phyloP scores from a whole-genome alignment of 306 rosid species.

The Trichosanthes cucumerina region DNA sequence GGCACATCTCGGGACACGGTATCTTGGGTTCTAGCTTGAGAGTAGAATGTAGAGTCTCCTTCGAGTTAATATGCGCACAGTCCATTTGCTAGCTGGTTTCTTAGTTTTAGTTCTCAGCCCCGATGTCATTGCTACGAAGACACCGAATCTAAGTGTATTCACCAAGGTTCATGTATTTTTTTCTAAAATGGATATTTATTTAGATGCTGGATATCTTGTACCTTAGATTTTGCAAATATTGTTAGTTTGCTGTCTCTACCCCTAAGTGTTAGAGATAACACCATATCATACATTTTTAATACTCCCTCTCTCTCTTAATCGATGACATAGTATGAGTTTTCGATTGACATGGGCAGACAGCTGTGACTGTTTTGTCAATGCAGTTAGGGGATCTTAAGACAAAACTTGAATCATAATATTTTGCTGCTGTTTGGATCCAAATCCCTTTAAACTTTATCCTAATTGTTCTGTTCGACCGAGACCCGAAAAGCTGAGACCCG shows the following conservation, averaged over 20 bases:
- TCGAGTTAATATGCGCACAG: not conserved
- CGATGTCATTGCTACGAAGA: not conserved
- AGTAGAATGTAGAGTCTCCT: not conserved
- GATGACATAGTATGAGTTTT: not conserved
- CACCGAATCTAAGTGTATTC: not conserved
- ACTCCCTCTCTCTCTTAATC: not conserved
- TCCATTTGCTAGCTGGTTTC: not conserved
- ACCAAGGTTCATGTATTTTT: not conserved
- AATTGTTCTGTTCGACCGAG: not conserved
- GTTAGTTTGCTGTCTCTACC: not conserved
- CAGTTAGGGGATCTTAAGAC: not conserved
- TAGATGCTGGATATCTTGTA: conserved; percentile 1
- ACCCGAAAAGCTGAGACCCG: not conserved
- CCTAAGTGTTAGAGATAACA: not conserved
- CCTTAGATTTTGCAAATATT: conserved; percentile 1
- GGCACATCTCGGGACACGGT: not conserved
- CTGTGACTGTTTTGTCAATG: not conserved
- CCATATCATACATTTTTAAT: not conserved
- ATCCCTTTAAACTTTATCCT: not conserved
- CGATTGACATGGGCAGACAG: not conserved
- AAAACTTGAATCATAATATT: not conserved
- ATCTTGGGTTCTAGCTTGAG: not conserved
- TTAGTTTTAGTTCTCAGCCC: not conserved
- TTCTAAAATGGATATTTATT: not conserved
- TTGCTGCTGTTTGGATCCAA: not conserved